phyloP scores from a whole-genome alignment of 352 stramenopile species.

The Phytophthora tubulina region DNA sequence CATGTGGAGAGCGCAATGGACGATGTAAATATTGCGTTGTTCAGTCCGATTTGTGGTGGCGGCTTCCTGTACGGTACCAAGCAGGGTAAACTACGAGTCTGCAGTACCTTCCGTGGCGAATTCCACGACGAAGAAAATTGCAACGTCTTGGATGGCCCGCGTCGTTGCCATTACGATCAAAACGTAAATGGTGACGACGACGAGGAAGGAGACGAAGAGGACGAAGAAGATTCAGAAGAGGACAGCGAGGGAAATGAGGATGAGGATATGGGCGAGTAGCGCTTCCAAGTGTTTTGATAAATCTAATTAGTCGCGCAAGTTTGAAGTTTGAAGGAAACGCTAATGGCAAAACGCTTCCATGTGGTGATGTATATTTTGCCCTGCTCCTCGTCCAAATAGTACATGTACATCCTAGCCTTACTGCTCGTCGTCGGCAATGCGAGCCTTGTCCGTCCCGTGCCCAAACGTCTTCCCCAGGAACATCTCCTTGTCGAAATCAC shows the following conservation, averaged over 20 bases:
- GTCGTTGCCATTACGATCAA: conserved; percentile 72
- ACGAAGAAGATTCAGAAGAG: conserved; percentile 42
- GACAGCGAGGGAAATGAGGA: conserved; percentile 40
- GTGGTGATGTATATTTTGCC: conserved; percentile 27
- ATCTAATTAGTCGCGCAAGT: conserved; percentile 40
- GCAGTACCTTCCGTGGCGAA: conserved; percentile 75
- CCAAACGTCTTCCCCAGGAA: conserved; percentile 86
- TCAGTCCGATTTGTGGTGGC: conserved; percentile 96
- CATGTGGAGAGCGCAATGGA: conserved; percentile 92
- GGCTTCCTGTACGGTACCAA: conserved; percentile 99
- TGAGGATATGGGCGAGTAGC: conserved; percentile 57
- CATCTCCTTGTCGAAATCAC: conserved; percentile 87
- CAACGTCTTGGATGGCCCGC: conserved; percentile 78
- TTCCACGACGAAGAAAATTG: conserved; percentile 86
- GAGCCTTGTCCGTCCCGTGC: conserved; percentile 67
- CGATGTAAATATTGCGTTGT: conserved; percentile 99
- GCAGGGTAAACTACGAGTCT: conserved; percentile 94
- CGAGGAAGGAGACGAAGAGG: conserved; percentile 54
- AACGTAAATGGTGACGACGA: conserved; percentile 61
- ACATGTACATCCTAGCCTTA: conserved; percentile 23
- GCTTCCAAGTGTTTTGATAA: conserved; percentile 38
- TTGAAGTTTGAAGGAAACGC: conserved; percentile 35
- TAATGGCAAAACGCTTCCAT: conserved; percentile 29
- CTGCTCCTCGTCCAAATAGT: neutral
- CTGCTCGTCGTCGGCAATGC: conserved; percentile 75